These are phyloP conservation scores for Erodium chrysanthum DNA, from an alignment of 441 rosid genomes.

Conservation along the genomic window DNA sequence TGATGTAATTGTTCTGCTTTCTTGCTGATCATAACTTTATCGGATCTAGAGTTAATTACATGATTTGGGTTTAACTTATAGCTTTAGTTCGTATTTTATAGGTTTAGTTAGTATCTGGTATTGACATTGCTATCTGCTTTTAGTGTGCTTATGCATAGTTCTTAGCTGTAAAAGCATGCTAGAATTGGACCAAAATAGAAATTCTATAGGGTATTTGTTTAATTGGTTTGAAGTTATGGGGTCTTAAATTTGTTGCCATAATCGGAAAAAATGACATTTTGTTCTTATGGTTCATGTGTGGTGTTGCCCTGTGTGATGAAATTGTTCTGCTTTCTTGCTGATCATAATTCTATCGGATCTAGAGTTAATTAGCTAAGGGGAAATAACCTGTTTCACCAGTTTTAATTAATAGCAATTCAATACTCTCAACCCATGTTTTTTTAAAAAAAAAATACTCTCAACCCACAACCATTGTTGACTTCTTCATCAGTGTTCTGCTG, in stretches of 20 bases:
- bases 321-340: neutral
- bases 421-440: neutral
- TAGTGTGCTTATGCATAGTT: neutral
- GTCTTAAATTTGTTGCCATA: neutral
- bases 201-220: neutral
- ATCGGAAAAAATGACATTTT: neutral
- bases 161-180: neutral
- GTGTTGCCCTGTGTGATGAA: neutral
- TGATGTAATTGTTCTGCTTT: constrained; percentile 1
- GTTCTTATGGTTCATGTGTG: neutral
- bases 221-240: neutral
- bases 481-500: neutral
- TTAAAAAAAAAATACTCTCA: neutral
- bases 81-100: neutral
- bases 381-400: neutral
- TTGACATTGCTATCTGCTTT: neutral
- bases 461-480: neutral
- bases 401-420: neutral
- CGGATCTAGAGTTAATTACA: neutral
- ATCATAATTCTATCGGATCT: neutral
- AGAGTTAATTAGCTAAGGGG: neutral
- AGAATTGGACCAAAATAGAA: neutral
- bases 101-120: neutral
- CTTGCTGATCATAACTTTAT: neutral
- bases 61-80: neutral